Base-by-base conservation (phyloP, 306 rosid species). In the Sesbania bispinosa region DNA sequence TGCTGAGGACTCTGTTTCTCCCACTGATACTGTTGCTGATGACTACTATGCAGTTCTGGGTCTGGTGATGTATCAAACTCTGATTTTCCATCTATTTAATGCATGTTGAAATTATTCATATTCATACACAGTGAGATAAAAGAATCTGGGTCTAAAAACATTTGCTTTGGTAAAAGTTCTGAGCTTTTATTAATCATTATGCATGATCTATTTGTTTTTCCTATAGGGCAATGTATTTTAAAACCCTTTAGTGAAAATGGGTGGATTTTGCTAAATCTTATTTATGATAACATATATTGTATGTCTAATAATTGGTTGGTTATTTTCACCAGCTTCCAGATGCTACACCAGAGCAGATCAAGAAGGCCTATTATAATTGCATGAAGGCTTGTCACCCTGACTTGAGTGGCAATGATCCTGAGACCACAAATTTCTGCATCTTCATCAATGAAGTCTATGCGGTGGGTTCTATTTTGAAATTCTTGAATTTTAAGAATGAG, bases 341-440 rank as follows among this genome's bases (percentile, higher is more conserved):
- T 82, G 96, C 97, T 5, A 85, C 87, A 61, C 82, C 89, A 1
- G 84, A 36, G 54, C 85, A 91, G 81, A 80, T 91, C 0, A 91
- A 83, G 68, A 91, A 85, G 70, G 97, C 96, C 11, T 91, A 88
- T 62, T 88, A 91, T 61, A 78, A 88, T 67, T 91, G 96, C 79
- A 91, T 91, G 96, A 88, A 91, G 69, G 79, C 92, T 69, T 91
- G 97, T 71, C 97, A 91, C 79, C 97, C 97, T 2, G 96, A 91
- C 43, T 80, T 91, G 85, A 91, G 90, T 73, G 90, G 92, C 45
- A 68, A 88, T 41, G 76, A 86, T 82, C 79, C 67, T n/a, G 88
- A 91, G 67, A 78, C 85, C 59, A 91, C 88, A 4, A 91, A 91
- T 80, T 88, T 91, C 81, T 91, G 96, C 81, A 88, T 87, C 79